These are phyloP conservation scores for Podaxis rugospora DNA, from an alignment of 768 basidiomycete genomes.

Conservation along the genomic window DNA sequence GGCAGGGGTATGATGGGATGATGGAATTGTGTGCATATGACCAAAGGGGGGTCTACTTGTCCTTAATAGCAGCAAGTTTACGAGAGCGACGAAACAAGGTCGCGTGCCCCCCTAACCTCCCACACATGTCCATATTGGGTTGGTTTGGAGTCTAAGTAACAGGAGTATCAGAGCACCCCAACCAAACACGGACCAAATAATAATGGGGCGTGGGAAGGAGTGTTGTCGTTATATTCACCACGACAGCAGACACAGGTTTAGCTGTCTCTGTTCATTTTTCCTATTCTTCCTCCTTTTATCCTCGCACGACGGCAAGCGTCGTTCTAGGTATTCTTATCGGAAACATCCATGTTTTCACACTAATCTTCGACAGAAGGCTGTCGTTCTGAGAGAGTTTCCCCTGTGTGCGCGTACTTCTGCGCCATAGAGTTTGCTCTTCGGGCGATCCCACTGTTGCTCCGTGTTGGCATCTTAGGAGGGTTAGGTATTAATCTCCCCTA, in stretches of 20 bases:
- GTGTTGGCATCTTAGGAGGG: background rate
- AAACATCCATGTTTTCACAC: conserved; percentile 7
- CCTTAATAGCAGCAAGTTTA: background rate
- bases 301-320: conserved; percentile 1
- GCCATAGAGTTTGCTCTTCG: conserved; percentile 8
- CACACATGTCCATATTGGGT: background rate
- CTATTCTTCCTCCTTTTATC: background rate
- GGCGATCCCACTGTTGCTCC: conserved; percentile 1
- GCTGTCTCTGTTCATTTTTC: background rate
- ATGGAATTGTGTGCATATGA: background rate
- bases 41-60: background rate
- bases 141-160: background rate
- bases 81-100: background rate
- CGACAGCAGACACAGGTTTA: background rate
- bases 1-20: background rate
- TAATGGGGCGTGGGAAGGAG: conserved; percentile 2
- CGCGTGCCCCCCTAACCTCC: background rate
- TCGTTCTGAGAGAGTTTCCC: background rate
- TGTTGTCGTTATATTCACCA: conserved; percentile 4
- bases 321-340: conserved; percentile 9
- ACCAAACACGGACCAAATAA: background rate
- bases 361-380: conserved; percentile 6
- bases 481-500: background rate
- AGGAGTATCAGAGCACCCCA: background rate
- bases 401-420: background rate